Base-by-base conservation (phyloP, 2,329 filamentous ascomycete species). In the Colletotrichum lindemuthianum region DNA sequence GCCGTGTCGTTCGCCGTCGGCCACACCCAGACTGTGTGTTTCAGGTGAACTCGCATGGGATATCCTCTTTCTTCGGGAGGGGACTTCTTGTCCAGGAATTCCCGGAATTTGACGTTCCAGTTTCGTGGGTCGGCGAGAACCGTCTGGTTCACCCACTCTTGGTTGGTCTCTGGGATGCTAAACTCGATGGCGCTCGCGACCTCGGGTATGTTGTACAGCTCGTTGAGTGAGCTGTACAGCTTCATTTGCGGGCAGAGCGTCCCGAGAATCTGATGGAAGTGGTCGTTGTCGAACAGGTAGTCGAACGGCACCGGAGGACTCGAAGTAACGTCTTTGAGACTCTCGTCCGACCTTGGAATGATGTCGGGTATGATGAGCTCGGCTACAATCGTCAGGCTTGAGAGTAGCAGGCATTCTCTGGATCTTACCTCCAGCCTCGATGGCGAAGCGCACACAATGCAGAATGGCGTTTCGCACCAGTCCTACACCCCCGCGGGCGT, bases 391-490 rank as follows among this genome's bases (percentile, higher is more conserved):
- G 47, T 65, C 43, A 60, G 52, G 57, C 44, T 8, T 70, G 43
- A 63, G 70, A 59, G 24, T 57, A 52, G 5, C 66, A 9, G 16
- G 66, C 2, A 41, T 10, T 68, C 2, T 68, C 33, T 12, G 70
- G 44, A 33, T 73, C 69, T 69, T 66, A 75, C 81, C 81, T 58
- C 82, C 82, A 45, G 80, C 78, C 72, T 82, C 79, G 37, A 83
- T 82, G 12, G 79, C 80, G 55, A 80, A 76, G 47, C 80, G 76
- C 24, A 84, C 70, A 69, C 81, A 83, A 61, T 77, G 78, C 55
- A 83, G 70, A 40, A 80, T 72, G n/a, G 76, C 77, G 67, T 81
- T 81, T 63, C 80, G 77, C 15, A 82, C 77, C 55, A 78, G 75
- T 6, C 74, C 79, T n/a, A 84, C 69, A 5, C 79, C 80, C 3